These are phyloP conservation scores for Ulmus americana DNA, from an alignment of 331 rosid genomes.

Conservation along the genomic window DNA sequence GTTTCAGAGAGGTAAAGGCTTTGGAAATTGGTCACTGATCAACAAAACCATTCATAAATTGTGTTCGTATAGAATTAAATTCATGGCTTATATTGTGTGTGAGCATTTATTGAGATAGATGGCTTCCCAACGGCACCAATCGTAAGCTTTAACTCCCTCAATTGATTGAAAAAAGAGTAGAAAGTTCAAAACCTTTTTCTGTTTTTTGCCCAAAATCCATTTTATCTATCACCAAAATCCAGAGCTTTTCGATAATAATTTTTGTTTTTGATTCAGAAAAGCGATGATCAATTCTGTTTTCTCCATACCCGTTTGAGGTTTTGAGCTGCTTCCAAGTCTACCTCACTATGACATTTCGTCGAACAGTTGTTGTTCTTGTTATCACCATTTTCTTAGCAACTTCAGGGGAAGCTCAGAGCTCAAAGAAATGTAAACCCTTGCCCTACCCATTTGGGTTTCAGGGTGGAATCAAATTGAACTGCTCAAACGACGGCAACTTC, in stretches of 20 bases:
- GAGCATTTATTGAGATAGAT: constrained; percentile 61
- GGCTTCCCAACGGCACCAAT: constrained; percentile 53
- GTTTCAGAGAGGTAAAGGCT: background rate
- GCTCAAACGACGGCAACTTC: background rate
- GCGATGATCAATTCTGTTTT: constrained; percentile 23
- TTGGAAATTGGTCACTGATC: background rate
- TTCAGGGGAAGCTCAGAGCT: constrained; percentile 10
- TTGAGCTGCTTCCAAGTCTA: constrained; percentile 19
- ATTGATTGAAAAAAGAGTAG: constrained; percentile 7
- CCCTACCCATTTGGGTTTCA: constrained; percentile 68
- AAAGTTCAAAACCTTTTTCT: too few relatives aligned
- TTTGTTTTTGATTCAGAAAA: constrained; percentile 4
- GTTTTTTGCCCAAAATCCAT: background rate
- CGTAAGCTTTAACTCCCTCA: constrained; percentile 41
- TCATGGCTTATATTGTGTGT: constrained; percentile 2
- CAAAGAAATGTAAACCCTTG: constrained; percentile 17
- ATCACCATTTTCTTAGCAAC: constrained; percentile 31
- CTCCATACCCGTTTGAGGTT: constrained; percentile 8
- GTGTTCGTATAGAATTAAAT: background rate
- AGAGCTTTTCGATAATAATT: background rate
- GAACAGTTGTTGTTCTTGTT: background rate
- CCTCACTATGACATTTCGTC: constrained; percentile 31
- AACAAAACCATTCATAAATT: background rate
- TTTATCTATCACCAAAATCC: background rate
- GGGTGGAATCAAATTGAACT: constrained; percentile 43